Evolutionary conservation across 768 basidiomycete species (phyloP).

Genomic region (Suillus subaureus): DNA sequence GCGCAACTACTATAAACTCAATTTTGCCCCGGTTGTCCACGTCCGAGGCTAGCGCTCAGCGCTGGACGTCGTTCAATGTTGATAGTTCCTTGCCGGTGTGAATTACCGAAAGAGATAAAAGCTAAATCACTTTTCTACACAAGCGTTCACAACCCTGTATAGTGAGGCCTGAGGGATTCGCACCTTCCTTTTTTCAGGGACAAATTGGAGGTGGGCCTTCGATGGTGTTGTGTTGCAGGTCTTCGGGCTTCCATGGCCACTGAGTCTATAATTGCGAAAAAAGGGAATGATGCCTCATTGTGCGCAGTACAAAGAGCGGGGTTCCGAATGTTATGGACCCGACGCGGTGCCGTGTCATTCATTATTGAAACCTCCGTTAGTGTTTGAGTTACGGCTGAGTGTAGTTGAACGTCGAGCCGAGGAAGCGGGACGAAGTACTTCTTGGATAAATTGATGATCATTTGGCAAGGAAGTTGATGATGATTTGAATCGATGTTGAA

Average conservation of each 20-base stretch:
- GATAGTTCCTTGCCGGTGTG: background rate
- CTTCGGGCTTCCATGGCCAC: background rate
- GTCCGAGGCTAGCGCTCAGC: background rate
- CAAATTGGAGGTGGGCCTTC: background rate
- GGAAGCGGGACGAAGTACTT: no score
- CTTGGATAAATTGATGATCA: slow-evolving; percentile 10
- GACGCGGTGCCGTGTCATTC: background rate
- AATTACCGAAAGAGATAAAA: background rate
- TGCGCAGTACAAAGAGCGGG: no score
- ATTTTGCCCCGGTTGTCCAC: no score
- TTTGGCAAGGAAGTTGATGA: background rate
- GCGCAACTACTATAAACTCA: background rate
- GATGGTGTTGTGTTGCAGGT: background rate
- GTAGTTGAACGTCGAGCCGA: no score
- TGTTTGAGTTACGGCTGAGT: background rate
- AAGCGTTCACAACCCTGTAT: background rate
- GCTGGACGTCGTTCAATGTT: no score
- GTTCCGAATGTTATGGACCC: background rate
- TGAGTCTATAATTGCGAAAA: background rate
- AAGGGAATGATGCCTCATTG: no score
- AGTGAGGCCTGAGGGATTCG: background rate
- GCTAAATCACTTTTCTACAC: background rate
- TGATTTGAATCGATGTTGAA: background rate
- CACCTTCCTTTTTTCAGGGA: background rate
- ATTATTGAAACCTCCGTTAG: no score